Base-by-base conservation (phyloP, 176 grass and related monocot species). In the Saccharum officinarum region DNA sequence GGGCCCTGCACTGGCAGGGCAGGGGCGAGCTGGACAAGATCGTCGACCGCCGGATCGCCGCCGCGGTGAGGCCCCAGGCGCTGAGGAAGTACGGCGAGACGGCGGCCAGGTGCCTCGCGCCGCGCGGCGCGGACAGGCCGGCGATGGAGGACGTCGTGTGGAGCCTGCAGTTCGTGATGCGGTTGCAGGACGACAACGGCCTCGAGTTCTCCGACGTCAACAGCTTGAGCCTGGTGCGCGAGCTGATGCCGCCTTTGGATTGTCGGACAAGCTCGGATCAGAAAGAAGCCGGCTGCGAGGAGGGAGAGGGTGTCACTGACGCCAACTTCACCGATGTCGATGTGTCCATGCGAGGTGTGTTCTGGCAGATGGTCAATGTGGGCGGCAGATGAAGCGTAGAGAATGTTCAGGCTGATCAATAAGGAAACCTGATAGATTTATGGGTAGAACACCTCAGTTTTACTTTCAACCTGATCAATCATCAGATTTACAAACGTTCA, bases 71-170 rank as follows among this genome's bases (percentile, higher is more conserved):
- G 60, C 74, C 84, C 0, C 22, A n/a, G 5, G 66, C 84, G 7
- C 67, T 83, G 38, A 67, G 36, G 28, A 90, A 90, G 75, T 87
- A 87, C 67, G 79, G 80, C 37, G 79, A 86, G 80, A 90, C 46
- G 55, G 79, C 55, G 73, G 88, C 66, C 3, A 82, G 42, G 73
- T 90, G 88, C 57, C 72, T 90, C 1, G 83, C 79, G 1, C 64
- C 82, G 36, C 65, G 83, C 8, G 78, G 63, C 33, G 78, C 40
- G 0, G 73, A 86, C 42, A 67, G 88, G 78, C 88, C 79, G 25
- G 25, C 23, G 6, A 90, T 90, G 88, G 88, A 86, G 36, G 88
- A 90, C 79, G 84, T 90, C 15, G 73, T 90, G 88, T 86, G 88
- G 88, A 86, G 59, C 67, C 84, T 90, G 36, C 75, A 79, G 67